These are phyloP conservation scores for Chytriomyces sp. DNA, from an alignment of 192 early-diverging fungal genomes.

Conservation along the genomic window DNA sequence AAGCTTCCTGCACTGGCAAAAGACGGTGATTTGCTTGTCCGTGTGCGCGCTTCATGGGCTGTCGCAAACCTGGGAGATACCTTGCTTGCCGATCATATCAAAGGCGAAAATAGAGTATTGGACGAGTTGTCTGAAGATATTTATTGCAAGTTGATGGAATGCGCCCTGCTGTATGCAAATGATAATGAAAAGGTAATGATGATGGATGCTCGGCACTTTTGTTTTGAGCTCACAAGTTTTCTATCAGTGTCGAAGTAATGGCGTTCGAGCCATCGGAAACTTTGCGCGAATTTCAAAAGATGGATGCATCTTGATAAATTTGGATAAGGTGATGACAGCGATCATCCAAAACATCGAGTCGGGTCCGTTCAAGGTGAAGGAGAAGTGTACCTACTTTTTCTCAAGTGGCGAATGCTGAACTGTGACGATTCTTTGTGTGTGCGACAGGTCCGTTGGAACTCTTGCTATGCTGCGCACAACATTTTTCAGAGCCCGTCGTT, in stretches of 20 bases:
- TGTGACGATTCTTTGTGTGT: not conserved
- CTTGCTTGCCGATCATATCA: slow-evolving; percentile 36
- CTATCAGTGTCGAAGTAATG: slow-evolving; percentile 67
- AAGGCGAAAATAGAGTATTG: slow-evolving; percentile 34
- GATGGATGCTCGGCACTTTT: not conserved
- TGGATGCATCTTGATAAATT: slow-evolving; percentile 48
- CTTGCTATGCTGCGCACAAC: slow-evolving; percentile 72
- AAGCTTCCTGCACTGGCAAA: slow-evolving; percentile 54
- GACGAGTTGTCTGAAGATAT: slow-evolving; percentile 51
- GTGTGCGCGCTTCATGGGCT: slow-evolving; percentile 76
- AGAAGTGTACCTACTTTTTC: slow-evolving; percentile 25
- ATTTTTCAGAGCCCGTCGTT: slow-evolving; percentile 49
- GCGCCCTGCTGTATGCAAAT: slow-evolving; percentile 55
- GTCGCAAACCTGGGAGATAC: slow-evolving; percentile 76
- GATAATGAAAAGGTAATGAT: slow-evolving; percentile 74
- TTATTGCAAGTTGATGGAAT: slow-evolving; percentile 53
- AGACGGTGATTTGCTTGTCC: slow-evolving; percentile 63
- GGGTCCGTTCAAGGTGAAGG: slow-evolving; percentile 61
- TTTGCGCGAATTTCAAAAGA: slow-evolving; percentile 59
- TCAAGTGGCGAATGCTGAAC: not conserved
- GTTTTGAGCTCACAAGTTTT: not conserved
- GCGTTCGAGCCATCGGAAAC: slow-evolving; percentile 73
- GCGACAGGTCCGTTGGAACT: slow-evolving; percentile 76
- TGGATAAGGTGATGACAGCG: slow-evolving; percentile 51
- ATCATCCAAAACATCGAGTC: slow-evolving; percentile 67